Base-by-base conservation (phyloP, 192 early-diverging fungal genomes). In the Blastocladiella britannica region DNA sequence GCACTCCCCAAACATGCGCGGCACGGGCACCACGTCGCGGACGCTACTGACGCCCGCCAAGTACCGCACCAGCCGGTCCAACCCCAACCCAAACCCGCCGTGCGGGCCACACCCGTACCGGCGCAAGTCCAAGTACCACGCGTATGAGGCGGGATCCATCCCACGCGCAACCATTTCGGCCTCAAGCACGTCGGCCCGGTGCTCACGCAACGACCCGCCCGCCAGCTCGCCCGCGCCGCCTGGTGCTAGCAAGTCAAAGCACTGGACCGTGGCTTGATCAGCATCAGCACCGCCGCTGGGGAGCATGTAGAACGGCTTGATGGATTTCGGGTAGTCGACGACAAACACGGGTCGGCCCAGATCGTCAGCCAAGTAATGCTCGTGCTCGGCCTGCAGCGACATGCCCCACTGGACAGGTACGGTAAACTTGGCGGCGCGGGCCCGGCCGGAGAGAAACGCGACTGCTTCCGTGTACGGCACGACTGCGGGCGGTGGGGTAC, bases 301-400 rank as follows among this genome's bases (percentile, higher is more conserved):
- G 20, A 58, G 52, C 90, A 93, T 93, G 56, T 93, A 93, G 61
- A 93, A 93, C 0, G 90, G 86, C 65, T 93, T 93, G 27, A 86
- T 60, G 8, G 58, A 62, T 1, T 69, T 64, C 5, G 88, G 90
- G 62, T 89, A 93, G 56, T 89, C 82, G n/a, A 85, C 89, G 20
- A 93, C 84, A 77, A 88, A 93, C 3, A 93, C 83, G 1, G 90
- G 90, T 4, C 69, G 62, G 7, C 64, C 67, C 52, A 79, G 68
- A 12, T 58, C 63, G 0, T 79, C 75, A 1, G 85, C 81, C 29
- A 93, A 64, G 67, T 79, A 90, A 57, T 80, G 78, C 63, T 93
- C 90, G 65, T 93, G 90, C 58, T 90, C 88, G 51, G 78, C 81
- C 60, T 90, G 86, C 29, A 93, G 62, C 5, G 73, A 69, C 8